Conservation (phyloP, 345 rosid genomes). For the Anacardium occidentale region DNA sequence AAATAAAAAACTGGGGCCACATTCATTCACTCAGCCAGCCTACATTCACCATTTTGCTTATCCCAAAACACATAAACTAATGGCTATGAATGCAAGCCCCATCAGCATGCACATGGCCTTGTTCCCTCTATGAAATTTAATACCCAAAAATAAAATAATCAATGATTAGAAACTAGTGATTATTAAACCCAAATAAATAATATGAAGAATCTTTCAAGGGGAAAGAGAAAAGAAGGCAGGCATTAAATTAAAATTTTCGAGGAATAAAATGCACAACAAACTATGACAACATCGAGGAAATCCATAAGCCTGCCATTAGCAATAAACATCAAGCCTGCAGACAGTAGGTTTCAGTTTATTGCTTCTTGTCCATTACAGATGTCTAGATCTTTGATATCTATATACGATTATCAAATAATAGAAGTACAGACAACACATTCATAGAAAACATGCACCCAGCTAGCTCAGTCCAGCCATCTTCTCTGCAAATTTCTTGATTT, state of each 20-base stretch:
- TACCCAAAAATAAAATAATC: background rate
- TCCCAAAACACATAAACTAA: conserved; percentile 23
- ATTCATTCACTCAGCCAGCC: conserved; percentile 5
- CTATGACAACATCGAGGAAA: conserved; percentile 31
- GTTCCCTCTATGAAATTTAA: conserved; percentile 42
- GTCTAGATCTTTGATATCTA: conserved; percentile 39
- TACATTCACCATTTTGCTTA: conserved; percentile 19
- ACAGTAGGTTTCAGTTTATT: conserved; percentile 37
- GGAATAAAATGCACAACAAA: conserved; percentile 39
- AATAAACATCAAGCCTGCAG: conserved; percentile 39
- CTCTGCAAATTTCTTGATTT: background rate
- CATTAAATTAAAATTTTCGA: conserved; percentile 21
- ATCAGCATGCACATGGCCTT: conserved; percentile 58
- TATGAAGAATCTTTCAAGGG: conserved; percentile 33
- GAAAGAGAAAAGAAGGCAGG: background rate
- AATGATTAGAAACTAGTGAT: background rate
- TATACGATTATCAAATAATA: conserved; percentile 34
- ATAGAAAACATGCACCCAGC: conserved; percentile 10
- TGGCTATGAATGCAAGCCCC: conserved; percentile 40
- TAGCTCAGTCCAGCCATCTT: background rate
- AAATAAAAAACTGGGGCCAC: conserved; percentile 13
- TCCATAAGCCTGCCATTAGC: conserved; percentile 26
- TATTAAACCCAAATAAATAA: conserved; percentile 1
- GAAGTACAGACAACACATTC: conserved; percentile 30
- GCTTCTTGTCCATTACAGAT: conserved; percentile 50